Evolutionary conservation across 257 asterid species (phyloP), one percentile per base, ranked within the genome.

Genomic region (Plectranthus barbatus): DNA sequence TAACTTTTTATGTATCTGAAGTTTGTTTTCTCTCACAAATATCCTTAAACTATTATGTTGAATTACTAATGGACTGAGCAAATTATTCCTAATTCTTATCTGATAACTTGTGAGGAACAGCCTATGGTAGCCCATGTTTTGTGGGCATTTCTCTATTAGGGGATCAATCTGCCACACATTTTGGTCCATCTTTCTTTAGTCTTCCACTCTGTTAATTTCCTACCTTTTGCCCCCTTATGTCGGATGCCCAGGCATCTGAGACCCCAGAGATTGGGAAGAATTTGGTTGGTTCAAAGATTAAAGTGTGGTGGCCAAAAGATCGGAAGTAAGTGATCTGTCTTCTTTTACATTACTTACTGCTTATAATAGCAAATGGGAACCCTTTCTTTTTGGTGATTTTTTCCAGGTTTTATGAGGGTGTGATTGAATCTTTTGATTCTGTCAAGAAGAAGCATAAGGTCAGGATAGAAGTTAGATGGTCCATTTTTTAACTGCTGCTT

Each of bases 251-350:
- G 99, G 88, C 74, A 48, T 77, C 85, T 36, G 89, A 49, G 66
- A 45, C 59, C 37, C 18, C 12, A 31, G 79, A 75, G 69, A 70
- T 63, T 11, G 94, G 77, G 34, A 68, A 83, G 77, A 75, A 72
- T 69, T 72, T 90, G 77, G 85, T 90, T 73, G 96, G 97, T 72
- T 70, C 82, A 51, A 87, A 70, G 77, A 82, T 93, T 64, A 87
- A 74, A 76, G 95, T 93, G 60, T 93, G 86, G 88, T 93, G 99
- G 99, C 99, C 97, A 0, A 23, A 69, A 17, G 99, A 93, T 84
- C 56, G 42, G 17, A 8, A 0, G 99, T 93, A 80, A 85, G 97
- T 74, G 70, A 56, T 70, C 54, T 42, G 50, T 40, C 51, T 37
- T 42, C 51, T 45, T 55, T 62, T 29, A 12, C 29, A 58, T 57